These are phyloP conservation scores for Gliomastix tumulicola DNA, from an alignment of 2,329 filamentous ascomycete genomes.

Conservation along the genomic window DNA sequence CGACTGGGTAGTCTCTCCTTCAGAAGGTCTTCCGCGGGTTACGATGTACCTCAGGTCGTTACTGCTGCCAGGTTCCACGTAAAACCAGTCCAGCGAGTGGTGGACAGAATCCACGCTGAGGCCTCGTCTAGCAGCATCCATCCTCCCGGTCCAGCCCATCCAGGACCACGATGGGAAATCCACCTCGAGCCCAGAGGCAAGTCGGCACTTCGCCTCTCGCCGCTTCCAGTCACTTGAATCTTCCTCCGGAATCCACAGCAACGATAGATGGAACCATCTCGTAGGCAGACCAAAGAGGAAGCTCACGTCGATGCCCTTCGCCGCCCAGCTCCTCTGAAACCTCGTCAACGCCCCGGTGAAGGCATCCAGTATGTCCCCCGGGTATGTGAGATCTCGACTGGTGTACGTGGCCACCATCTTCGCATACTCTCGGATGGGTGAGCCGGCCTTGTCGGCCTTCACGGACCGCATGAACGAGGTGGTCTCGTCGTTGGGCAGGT, in stretches of 20 bases:
- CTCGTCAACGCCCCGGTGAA: not conserved
- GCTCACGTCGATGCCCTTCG: not conserved
- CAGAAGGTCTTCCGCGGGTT: too few relatives aligned
- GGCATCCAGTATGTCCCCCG: not conserved
- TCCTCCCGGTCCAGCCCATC: not conserved
- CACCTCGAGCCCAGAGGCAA: not conserved
- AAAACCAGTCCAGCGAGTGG: not conserved
- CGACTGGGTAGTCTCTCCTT: not conserved
- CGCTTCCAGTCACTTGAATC: not conserved
- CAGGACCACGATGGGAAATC: not conserved
- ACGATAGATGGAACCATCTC: not conserved
- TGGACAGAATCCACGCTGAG: not conserved
- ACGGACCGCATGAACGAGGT: not conserved
- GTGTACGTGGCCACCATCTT: not conserved
- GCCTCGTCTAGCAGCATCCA: not conserved
- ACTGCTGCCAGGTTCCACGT: not conserved
- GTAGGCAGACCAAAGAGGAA: not conserved
- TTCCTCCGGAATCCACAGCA: not conserved
- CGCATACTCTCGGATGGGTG: not conserved
- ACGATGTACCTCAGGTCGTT: not conserved
- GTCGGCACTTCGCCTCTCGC: not conserved
- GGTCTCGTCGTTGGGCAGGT: not conserved
- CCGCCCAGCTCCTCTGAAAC: not conserved
- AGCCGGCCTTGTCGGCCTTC: not conserved
- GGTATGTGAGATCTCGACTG: not conserved